Evolutionary conservation across 345 rosid species (phyloP), one percentile per base, ranked within the genome.

Genomic region (Draba incana): DNA sequence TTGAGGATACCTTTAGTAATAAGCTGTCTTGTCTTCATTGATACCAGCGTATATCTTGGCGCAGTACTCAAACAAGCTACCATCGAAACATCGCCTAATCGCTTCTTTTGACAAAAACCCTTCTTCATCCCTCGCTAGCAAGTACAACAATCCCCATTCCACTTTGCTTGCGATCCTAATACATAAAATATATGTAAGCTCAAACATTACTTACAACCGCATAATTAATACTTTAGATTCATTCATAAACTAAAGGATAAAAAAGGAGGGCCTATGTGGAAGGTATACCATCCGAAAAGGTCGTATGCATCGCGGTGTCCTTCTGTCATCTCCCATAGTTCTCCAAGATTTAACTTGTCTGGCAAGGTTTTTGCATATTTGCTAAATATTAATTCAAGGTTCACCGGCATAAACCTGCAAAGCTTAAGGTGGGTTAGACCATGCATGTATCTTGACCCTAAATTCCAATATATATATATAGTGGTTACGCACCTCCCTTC

Each of bases 81-180:
- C 98, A 30, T 93, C 97, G 6, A 75, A 87, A 69, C 87, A 84
- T 9, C 91, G 80, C 41, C 99, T 76, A 2, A 82, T 62, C 0
- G 97, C 99, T 82, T 94, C 97, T 74, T 91, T 88, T 1, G 96
- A 87, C 60, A 89, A 64, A 57, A 79, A 80, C 5, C 96, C 92
- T 12, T 84, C 96, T 46, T 84, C 95, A 25, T 91, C 96, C 70
- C 85, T 86, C 0, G 97, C 97, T 15, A 88, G 81, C 65, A 82
- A 28, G 42, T 91, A 86, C 42, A 91, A 77, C 31, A 89, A 2
- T 0, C 76, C 72, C 99, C 97, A 87, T 60, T 88, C 97, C 6
- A 76, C 1, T 83, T 89, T 91, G 23, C 69, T 8, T 0, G 81
- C 83, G 3, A 79, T 1, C 97, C 96, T 93, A 71, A 33, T 7